Evolutionary conservation across 1,284 basidiomycete genomes (phyloP).

Genomic region (Mycosarcoma maydis): DNA sequence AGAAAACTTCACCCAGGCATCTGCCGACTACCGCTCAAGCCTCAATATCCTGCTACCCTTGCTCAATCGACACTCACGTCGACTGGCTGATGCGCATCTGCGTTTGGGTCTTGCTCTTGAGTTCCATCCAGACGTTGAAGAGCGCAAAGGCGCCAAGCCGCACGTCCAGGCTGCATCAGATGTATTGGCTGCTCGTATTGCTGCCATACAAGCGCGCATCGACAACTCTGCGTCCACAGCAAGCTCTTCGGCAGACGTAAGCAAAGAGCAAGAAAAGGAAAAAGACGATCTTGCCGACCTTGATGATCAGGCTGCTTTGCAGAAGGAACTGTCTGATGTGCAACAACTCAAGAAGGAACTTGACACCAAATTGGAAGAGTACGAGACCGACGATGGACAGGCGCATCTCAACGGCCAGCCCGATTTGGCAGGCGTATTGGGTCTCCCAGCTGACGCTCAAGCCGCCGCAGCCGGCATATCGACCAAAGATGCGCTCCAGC

Average conservation of each 20-base stretch:
- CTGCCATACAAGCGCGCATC: constrained; percentile 42
- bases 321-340: constrained; percentile 55
- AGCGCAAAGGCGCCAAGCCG: constrained; percentile 43
- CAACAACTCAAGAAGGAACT: constrained; percentile 59
- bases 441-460: constrained; percentile 24
- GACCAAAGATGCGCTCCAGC: constrained; percentile 55
- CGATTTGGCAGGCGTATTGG: constrained; percentile 23
- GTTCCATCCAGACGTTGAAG: constrained; percentile 57
- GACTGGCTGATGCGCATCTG: constrained; percentile 63
- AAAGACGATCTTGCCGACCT: constrained; percentile 54
- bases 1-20: constrained; percentile 66
- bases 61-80: constrained; percentile 57
- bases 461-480: constrained; percentile 18
- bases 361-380: constrained; percentile 62
- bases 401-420: constrained; percentile 51
- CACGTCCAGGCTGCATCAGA: constrained; percentile 54
- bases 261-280: constrained; percentile 11
- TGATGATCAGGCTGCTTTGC: constrained; percentile 28
- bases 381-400: constrained; percentile 38
- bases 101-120: constrained; percentile 64
- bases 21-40: constrained; percentile 55
- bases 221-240: constrained; percentile 3
- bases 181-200: constrained; percentile 44
- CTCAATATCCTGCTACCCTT: constrained; percentile 53
- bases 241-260: constrained; percentile 1